A percentile compares a stretch with the other conserved stretches of the same genome.
Evolutionary conservation across 2,329 filamentous ascomycete genomes (phyloP).

Genomic region (Xylaria sp.): DNA sequence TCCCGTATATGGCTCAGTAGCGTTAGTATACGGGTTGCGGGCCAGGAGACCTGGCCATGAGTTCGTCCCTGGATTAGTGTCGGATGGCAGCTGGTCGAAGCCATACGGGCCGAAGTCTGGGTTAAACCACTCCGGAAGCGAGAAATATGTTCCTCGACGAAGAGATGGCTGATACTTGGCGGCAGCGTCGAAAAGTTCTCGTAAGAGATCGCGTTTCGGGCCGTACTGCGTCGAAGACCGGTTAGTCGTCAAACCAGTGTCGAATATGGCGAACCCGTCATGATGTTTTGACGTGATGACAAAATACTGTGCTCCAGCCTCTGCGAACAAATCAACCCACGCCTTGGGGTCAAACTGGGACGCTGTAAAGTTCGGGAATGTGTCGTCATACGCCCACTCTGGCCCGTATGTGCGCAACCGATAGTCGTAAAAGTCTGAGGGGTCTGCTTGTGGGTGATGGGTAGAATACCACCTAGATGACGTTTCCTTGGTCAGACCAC

Average conservation of each 20-base stretch:
- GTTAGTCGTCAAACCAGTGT: slow-evolving; percentile 53
- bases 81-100: slow-evolving; percentile 51
- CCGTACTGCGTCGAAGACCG: slow-evolving; percentile 56
- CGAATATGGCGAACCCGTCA: slow-evolving; percentile 60
- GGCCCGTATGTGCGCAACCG: slow-evolving; percentile 62
- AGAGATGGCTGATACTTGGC: slow-evolving; percentile 54
- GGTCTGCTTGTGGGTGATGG: slow-evolving; percentile 56
- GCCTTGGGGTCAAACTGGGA: slow-evolving; percentile 60
- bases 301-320: slow-evolving; percentile 57
- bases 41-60: slow-evolving; percentile 54
- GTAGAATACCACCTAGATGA: slow-evolving; percentile 47
- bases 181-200: slow-evolving; percentile 58
- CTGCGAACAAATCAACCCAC: slow-evolving; percentile 54
- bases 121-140: slow-evolving; percentile 62
- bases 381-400: slow-evolving; percentile 66
- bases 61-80: slow-evolving; percentile 44
- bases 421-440: slow-evolving; percentile 60
- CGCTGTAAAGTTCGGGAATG: slow-evolving; percentile 64
- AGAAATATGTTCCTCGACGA: slow-evolving; percentile 60
- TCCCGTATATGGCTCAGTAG: slow-evolving; percentile 57
- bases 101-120: slow-evolving; percentile 58
- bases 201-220: slow-evolving; percentile 55
- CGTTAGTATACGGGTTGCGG: slow-evolving; percentile 57
- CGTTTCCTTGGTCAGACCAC: slow-evolving; percentile 10
- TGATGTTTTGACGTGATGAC: slow-evolving; percentile 61